Evolutionary conservation across 441 rosid species (phyloP).

Genomic region (Bruguiera hainesii): DNA sequence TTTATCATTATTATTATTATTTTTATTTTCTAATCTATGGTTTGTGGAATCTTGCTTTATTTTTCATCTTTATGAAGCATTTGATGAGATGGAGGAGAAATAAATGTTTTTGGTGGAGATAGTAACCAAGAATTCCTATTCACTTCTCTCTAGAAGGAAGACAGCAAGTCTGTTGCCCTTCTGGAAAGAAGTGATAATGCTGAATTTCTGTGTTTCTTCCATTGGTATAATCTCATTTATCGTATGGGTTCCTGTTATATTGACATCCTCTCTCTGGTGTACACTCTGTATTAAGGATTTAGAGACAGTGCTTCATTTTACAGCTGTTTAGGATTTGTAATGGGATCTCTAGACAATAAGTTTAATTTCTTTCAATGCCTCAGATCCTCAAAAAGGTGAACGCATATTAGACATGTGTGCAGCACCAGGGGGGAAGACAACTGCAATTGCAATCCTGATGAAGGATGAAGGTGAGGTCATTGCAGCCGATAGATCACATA

Average conservation of each 20-base stretch:
- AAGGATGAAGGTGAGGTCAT: conserved; percentile 86
- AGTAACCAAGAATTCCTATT: too few species aligned
- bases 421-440: conserved; percentile 98
- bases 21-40: too few species aligned
- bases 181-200: not conserved
- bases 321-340: not conserved
- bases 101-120: too few species aligned
- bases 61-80: too few species aligned
- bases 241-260: not conserved
- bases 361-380: conserved; percentile 16
- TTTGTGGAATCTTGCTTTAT: too few species aligned
- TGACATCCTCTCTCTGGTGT: not conserved
- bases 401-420: conserved; percentile 95
- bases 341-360: not conserved
- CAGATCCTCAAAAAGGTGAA: conserved; percentile 97
- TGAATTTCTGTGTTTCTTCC: not conserved
- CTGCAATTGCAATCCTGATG: conserved; percentile 89
- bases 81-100: too few species aligned
- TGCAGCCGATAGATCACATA: conserved; percentile 95
- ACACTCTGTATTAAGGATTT: not conserved
- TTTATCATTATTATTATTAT: not conserved
- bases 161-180: not conserved
- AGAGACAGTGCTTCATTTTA: too few species aligned
- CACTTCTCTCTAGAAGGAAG: too few species aligned
- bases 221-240: not conserved